phyloP scores from a whole-genome alignment of 257 asterid species.

The Penstemon eatonii region DNA sequence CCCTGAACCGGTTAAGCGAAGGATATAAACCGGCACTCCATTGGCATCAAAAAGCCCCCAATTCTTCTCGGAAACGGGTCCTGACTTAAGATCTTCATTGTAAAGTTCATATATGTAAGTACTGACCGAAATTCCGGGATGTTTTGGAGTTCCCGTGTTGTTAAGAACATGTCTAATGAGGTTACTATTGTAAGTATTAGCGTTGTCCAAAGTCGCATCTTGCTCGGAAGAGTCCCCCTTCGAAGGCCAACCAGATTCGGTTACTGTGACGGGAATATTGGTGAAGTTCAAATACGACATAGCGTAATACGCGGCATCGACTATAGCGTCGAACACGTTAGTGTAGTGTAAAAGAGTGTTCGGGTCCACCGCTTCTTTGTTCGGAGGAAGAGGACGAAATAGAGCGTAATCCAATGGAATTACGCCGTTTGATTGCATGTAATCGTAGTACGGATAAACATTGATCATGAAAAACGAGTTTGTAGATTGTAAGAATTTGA shows the following conservation, averaged over 20 bases:
- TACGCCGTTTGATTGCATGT: conserved; percentile 59
- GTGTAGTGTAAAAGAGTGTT: conserved; percentile 84
- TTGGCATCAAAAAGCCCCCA: conserved; percentile 79
- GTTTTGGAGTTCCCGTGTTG: conserved; percentile 81
- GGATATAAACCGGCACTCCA: conserved; percentile 66
- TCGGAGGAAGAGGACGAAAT: conserved; percentile 68
- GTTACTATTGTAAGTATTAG: conserved; percentile 84
- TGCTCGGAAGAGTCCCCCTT: conserved; percentile 75
- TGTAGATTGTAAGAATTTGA: conserved; percentile 64
- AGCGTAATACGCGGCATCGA: conserved; percentile 89
- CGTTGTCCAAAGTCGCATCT: conserved; percentile 77
- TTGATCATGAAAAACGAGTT: conserved; percentile 79
- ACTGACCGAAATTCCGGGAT: conserved; percentile 69
- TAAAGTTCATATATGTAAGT: conserved; percentile 84
- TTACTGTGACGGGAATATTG: conserved; percentile 72
- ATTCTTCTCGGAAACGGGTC: conserved; percentile 80
- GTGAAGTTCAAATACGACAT: conserved; percentile 79
- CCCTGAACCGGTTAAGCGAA: conserved; percentile 67
- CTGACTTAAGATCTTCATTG: conserved; percentile 65
- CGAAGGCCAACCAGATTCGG: conserved; percentile 95
- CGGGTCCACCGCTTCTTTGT: conserved; percentile 85
- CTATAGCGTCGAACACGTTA: conserved; percentile 83
- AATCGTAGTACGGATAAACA: conserved; percentile 82
- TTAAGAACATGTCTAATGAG: conserved; percentile 66
- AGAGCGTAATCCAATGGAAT: conserved; percentile 86